These are phyloP conservation scores for Annulohypoxylon bovei DNA, from an alignment of 495 filamentous ascomycete species.

Conservation along the genomic window DNA sequence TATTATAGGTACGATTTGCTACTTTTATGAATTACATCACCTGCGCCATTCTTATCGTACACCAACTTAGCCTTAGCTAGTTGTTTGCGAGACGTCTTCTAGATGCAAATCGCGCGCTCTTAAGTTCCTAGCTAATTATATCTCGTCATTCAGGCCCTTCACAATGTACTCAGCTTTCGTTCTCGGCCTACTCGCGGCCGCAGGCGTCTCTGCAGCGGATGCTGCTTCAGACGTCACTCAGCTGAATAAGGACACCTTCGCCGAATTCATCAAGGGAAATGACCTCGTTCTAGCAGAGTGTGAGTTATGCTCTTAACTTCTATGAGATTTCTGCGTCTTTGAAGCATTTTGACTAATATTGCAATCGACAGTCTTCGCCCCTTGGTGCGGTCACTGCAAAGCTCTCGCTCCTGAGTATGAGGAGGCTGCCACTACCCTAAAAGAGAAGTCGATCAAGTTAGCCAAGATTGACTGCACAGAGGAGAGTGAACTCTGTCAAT, in stretches of 20 bases:
- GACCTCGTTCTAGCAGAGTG: conserved; percentile 84
- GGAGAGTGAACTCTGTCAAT: conserved; percentile 89
- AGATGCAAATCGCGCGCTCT: not conserved
- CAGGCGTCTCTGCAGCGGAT: conserved; percentile 65
- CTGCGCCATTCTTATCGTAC: not conserved
- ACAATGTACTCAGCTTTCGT: conserved; percentile 66
- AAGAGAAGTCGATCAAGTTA: conserved; percentile 92
- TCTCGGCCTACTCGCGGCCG: conserved; percentile 68
- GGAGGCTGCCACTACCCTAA: conserved; percentile 91
- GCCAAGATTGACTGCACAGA: conserved; percentile 98
- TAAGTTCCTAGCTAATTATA: conserved; percentile 24
- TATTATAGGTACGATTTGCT: conserved; percentile 25
- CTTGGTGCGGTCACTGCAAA: conserved; percentile 86
- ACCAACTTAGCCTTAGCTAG: not conserved
- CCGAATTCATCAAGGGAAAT: conserved; percentile 83
- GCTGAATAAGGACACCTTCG: conserved; percentile 85
- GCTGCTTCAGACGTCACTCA: conserved; percentile 78
- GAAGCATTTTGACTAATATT: conserved; percentile 20
- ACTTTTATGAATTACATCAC: not conserved
- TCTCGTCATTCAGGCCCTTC: conserved; percentile 23
- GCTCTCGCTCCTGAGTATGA: conserved; percentile 86
- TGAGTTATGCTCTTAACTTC: conserved; percentile 53
- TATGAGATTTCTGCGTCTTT: not conserved
- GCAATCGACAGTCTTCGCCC: conserved; percentile 67
- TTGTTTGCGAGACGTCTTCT: not conserved